Percentiles rank a stretch among this genome's conserved stretches.
Conservation (phyloP, 176 grass and related monocot genomes). For the Phragmites australis region DNA sequence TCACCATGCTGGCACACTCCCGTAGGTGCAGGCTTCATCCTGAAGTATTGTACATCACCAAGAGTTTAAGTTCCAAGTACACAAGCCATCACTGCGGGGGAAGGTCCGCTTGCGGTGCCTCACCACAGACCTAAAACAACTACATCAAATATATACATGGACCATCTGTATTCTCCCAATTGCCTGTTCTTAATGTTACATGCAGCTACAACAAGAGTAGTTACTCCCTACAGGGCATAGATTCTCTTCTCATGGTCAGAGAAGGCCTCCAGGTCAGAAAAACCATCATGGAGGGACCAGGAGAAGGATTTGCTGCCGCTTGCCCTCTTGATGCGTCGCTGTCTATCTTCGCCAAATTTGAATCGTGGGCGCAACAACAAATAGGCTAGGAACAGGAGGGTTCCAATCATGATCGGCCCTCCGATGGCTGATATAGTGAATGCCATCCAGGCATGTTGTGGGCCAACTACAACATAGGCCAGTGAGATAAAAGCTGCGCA, state of each 20-base stretch:
- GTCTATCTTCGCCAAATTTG: constrained; percentile 70
- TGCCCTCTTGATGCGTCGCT: constrained; percentile 73
- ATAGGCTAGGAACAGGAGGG: constrained; percentile 79
- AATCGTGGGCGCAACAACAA: constrained; percentile 78
- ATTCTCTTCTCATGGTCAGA: constrained; percentile 94
- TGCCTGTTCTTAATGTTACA: constrained; percentile 30
- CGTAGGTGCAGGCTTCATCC: neutral
- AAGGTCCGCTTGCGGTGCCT: constrained; percentile 14
- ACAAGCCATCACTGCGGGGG: constrained; percentile 12
- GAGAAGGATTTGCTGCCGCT: constrained; percentile 96
- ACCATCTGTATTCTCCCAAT: neutral
- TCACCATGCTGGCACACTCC: neutral
- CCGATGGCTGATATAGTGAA: constrained; percentile 69
- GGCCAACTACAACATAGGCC: constrained; percentile 92
- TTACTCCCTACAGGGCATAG: constrained; percentile 71
- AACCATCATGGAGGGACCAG: constrained; percentile 67
- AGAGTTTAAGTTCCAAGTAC: neutral
- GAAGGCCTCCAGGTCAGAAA: constrained; percentile 85
- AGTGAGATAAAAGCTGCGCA: constrained; percentile 79
- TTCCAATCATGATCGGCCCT: constrained; percentile 91
- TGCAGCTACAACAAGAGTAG: neutral
- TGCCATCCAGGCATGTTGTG: constrained; percentile 83
- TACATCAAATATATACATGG: constrained; percentile 44
- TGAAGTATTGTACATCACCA: constrained; percentile 23
- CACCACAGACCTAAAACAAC: constrained; percentile 34